Evolutionary conservation across 2,329 filamentous ascomycete genomes (phyloP).

Genomic region (Hypoxylon sp.): DNA sequence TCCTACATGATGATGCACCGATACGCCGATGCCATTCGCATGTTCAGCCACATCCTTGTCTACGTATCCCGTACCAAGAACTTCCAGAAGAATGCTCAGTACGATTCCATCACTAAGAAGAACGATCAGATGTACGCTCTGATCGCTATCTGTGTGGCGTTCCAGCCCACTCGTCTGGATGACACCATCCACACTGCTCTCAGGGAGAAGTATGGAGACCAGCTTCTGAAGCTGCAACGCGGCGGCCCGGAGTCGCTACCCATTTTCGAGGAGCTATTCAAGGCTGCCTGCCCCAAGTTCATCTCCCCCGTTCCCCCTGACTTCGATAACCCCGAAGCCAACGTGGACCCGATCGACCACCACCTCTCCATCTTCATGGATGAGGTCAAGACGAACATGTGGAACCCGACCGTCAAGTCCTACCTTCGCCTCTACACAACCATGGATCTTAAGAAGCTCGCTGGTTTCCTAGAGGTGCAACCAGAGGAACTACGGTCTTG

Average conservation of each 20-base stretch:
- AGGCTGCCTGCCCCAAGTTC: conserved; percentile 98
- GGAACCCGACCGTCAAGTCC: conserved; percentile 96
- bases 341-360: conserved; percentile 97
- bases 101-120: conserved; percentile 99
- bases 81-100: conserved; percentile 99
- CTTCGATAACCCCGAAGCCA: conserved; percentile 96
- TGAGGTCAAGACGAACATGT: conserved; percentile 99
- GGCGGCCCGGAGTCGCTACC: conserved; percentile 95
- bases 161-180: conserved; percentile 96
- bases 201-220: conserved; percentile 98
- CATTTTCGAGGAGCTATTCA: conserved; percentile 98
- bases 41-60: conserved; percentile 99
- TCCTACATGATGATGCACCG: conserved; percentile 99
- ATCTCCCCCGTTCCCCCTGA: conserved; percentile 97
- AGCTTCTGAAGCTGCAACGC: conserved; percentile 95
- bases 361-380: conserved; percentile 99
- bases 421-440: conserved; percentile 99
- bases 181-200: conserved; percentile 99
- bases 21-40: conserved; percentile 98
- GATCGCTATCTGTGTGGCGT: conserved; percentile 98
- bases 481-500: conserved; percentile 95
- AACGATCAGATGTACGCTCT: conserved; percentile 99
- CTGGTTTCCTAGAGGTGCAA: conserved; percentile 96
- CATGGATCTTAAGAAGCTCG: conserved; percentile 98
- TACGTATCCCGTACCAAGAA: conserved; percentile 99